Conservation (phyloP, 352 stramenopile species). For the Thalassiosira allenii region DNA sequence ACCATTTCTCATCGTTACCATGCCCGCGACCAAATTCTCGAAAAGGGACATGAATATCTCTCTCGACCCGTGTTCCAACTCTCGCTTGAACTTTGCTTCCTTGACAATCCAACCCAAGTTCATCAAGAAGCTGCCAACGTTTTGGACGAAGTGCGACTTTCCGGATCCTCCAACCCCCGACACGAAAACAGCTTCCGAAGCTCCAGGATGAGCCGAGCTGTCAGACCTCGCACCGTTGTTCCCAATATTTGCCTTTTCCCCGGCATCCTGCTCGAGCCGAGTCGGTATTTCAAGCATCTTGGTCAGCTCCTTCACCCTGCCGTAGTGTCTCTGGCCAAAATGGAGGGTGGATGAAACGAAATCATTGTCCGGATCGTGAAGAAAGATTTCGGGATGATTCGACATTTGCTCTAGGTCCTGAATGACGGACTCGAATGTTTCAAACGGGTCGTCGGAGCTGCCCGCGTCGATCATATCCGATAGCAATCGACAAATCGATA, state of each 20-base stretch:
- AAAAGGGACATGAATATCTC: conserved; percentile 12
- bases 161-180: conserved; percentile 5
- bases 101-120: conserved; percentile 1
- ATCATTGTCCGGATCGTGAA: conserved; percentile 33
- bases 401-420: conserved; percentile 43
- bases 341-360: background rate
- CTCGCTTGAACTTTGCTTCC: conserved; percentile 14
- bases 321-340: conserved; percentile 34
- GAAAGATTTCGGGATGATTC: conserved; percentile 12
- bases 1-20: background rate
- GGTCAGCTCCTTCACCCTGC: conserved; percentile 19
- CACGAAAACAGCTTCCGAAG: conserved; percentile 9
- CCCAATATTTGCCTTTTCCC: too few relatives aligned
- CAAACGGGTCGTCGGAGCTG: too few relatives aligned
- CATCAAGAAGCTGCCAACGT: background rate
- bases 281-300: conserved; percentile 13
- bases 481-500: conserved; percentile 24
- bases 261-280: conserved; percentile 1
- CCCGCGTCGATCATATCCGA: conserved; percentile 4
- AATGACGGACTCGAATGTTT: conserved; percentile 28
- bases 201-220: background rate
- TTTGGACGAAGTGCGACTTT: conserved; percentile 9
- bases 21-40: background rate
- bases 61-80: conserved; percentile 2
- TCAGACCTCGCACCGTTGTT: too few relatives aligned